These are phyloP conservation scores for Vitellaria paradoxa DNA, from an alignment of 179 eudicot species.

Conservation along the genomic window DNA sequence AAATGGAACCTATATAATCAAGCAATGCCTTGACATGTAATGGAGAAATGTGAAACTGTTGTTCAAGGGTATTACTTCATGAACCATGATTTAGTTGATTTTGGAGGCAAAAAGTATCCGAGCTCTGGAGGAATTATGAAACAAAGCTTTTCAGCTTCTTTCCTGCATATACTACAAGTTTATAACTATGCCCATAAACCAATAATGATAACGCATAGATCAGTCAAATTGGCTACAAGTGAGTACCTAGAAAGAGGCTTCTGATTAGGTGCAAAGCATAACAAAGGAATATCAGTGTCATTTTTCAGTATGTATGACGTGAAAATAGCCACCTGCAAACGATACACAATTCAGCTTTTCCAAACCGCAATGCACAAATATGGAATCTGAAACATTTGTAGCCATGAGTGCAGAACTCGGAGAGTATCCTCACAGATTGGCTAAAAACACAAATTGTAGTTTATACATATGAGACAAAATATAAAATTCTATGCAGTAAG, in stretches of 20 bases:
- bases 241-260: slow-evolving; percentile 66
- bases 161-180: slow-evolving; percentile 48
- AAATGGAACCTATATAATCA: background rate
- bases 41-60: background rate
- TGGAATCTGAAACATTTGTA: background rate
- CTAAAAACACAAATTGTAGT: background rate
- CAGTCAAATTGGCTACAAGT: background rate
- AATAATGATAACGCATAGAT: slow-evolving; percentile 7
- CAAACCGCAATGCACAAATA: slow-evolving; percentile 1
- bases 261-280: slow-evolving; percentile 58
- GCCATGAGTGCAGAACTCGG: slow-evolving; percentile 7
- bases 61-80: slow-evolving; percentile 59
- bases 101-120: slow-evolving; percentile 73
- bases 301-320: slow-evolving; percentile 78
- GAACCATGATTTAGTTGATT: slow-evolving; percentile 79
- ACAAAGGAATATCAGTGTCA: slow-evolving; percentile 53
- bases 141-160: slow-evolving; percentile 46
- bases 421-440: slow-evolving; percentile 2
- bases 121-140: slow-evolving; percentile 46
- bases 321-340: slow-evolving; percentile 72
- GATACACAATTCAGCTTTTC: slow-evolving; percentile 23
- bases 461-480: background rate
- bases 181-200: slow-evolving; percentile 14
- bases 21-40: background rate
- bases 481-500: background rate